Base-by-base conservation (phyloP, 495 filamentous ascomycete species). In the Trichoderma gamsii region DNA sequence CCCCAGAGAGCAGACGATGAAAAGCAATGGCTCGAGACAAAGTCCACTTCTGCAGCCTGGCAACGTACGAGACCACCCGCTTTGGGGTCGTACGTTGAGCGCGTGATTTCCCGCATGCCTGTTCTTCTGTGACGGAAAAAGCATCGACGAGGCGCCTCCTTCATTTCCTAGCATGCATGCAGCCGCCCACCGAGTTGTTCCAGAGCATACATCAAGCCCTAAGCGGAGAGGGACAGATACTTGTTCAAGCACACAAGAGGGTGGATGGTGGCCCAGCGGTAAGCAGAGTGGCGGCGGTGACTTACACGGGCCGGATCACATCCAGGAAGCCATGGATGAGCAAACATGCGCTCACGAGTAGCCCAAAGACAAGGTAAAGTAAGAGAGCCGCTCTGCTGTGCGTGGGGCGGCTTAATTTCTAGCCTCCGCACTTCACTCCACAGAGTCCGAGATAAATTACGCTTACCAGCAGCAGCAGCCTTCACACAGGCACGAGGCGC, bases 91-190 rank as follows among this genome's bases (percentile, higher is more conserved):
- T 61, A 61, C 27, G 56, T 61, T 61, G 56, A 29, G 56, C 56
- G 56, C 56, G 56, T 61, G 56, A 61, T 61, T 61, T 61, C 23
- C 27, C 13, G 56, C 56, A 61, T 61, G 56, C 56, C 56, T 61
- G 56, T 61, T 32, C 56, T 12, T 61, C 56, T 61, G 56, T 23
- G 56, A 61, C 56, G 27, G 35, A 61, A 13, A 29, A 25, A 29
- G 23, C 56, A 32, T 61, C 56, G 25, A 61, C 56, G 56, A 61
- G 23, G 25, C 12, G 56, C 56, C 56, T 61, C 56, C 56, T 61
- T 61, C 27, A 61, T 61, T 32, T 61, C 49, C 56, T 29, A 61
- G 23, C 16, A 32, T 61, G 56, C 56, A 32, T 61, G 56, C 56
- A 21, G 27, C 23, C 25, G 27, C 56, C 56, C 23, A 32, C 25